Percentiles rank a stretch among this genome's conserved stretches.
Conservation (phyloP, 352 stramenopile genomes). For the Phytophthora vignae region DNA sequence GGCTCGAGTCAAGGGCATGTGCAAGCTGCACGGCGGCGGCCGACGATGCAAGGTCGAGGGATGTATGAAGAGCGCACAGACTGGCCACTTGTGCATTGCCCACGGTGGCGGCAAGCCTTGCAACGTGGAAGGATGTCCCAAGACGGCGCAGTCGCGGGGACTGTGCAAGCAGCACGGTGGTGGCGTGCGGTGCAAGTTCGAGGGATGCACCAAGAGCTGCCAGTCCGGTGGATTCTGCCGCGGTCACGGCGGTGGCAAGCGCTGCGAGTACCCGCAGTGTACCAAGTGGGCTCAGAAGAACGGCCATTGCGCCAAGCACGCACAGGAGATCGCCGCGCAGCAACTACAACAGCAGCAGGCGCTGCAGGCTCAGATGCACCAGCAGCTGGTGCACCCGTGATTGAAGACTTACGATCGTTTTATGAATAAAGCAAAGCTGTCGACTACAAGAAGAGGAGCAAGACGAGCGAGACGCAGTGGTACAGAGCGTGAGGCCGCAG, state of each 20-base stretch:
- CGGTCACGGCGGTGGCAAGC: constrained; percentile 84
- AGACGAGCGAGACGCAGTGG: constrained; percentile 12
- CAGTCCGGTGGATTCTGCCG: constrained; percentile 88
- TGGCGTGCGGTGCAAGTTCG: constrained; percentile 87
- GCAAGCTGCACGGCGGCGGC: constrained; percentile 84
- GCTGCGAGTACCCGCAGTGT: constrained; percentile 85
- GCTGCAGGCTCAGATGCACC: constrained; percentile 47
- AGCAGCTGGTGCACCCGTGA: constrained; percentile 51
- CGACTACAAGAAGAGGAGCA: constrained; percentile 19
- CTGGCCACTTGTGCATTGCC: constrained; percentile 84
- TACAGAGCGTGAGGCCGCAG: constrained; percentile 12
- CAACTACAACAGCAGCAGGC: constrained; percentile 57
- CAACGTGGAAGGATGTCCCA: constrained; percentile 85
- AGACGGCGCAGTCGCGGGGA: constrained; percentile 86
- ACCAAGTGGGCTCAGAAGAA: constrained; percentile 92
- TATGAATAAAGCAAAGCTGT: constrained; percentile 28
- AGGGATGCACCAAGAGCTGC: constrained; percentile 89
- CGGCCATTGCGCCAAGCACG: constrained; percentile 87
- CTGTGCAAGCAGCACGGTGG: constrained; percentile 89
- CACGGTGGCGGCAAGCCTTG: constrained; percentile 88
- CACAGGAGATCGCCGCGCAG: constrained; percentile 79
- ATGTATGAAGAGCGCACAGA: constrained; percentile 90
- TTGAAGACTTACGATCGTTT: constrained; percentile 7
- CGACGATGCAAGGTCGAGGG: constrained; percentile 87
- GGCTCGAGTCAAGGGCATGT: constrained; percentile 86